A percentile compares a stretch with the other conserved stretches of the same genome.
These are phyloP conservation scores for Suillus ampliporus DNA, from an alignment of 768 basidiomycete genomes.

Conservation along the genomic window DNA sequence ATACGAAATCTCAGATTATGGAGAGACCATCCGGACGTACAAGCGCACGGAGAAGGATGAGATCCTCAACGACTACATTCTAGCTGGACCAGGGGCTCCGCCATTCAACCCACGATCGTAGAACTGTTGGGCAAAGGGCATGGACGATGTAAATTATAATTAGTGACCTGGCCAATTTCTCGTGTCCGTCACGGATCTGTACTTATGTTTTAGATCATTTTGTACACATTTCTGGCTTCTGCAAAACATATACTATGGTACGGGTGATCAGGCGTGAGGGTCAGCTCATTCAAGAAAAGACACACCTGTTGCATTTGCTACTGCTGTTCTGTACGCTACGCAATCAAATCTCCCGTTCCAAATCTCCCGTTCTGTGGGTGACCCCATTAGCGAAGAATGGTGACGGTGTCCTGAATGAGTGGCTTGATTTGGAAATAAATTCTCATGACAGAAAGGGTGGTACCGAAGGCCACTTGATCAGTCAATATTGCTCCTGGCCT, in stretches of 20 bases:
- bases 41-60: conserved; percentile 80
- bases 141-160: background rate
- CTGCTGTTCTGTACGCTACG: too few relatives aligned
- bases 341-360: background rate
- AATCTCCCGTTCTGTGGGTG: background rate
- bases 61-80: conserved; percentile 65
- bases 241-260: too few relatives aligned
- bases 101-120: conserved; percentile 28
- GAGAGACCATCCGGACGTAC: conserved; percentile 90
- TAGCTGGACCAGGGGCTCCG: conserved; percentile 58
- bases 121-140: background rate
- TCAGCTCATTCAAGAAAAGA: background rate
- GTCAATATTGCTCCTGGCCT: background rate
- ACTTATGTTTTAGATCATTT: conserved; percentile 1
- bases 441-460: conserved; percentile 5
- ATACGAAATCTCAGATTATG: conserved; percentile 86
- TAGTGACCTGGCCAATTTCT: conserved; percentile 1
- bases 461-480: background rate
- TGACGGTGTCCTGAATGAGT: too few relatives aligned
- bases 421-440: conserved; percentile 7
- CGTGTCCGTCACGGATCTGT: conserved; percentile 1
- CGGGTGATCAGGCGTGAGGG: background rate
- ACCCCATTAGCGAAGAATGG: too few relatives aligned
- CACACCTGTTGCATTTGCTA: too few relatives aligned
- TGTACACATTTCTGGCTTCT: background rate